Percentiles rank a stretch among this genome's conserved stretches.
Conservation (phyloP, 768 basidiomycete species). For the Nevesoporus exiguus region DNA sequence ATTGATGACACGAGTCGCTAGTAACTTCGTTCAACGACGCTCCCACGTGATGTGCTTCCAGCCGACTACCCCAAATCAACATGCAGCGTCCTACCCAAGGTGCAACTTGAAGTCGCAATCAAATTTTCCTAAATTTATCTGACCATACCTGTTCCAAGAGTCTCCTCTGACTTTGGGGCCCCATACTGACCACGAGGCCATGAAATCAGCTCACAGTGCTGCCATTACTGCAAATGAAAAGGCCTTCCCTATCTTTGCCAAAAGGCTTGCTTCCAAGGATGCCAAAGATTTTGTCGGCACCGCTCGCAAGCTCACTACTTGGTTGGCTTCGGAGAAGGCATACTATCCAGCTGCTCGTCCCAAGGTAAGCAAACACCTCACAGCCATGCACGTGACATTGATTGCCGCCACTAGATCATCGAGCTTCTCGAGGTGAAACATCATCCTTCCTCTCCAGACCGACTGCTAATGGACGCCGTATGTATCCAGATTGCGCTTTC, state of each 20-base stretch:
- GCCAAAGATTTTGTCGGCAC: slow-evolving; percentile 17
- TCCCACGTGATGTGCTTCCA: slow-evolving; percentile 7
- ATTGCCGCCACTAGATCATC: slow-evolving; percentile 41
- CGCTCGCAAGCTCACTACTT: slow-evolving; percentile 39
- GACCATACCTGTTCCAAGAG: slow-evolving; percentile 6
- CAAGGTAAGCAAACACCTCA: slow-evolving; percentile 36
- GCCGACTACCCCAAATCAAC: background rate
- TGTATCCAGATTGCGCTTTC: slow-evolving; percentile 21
- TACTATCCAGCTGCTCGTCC: slow-evolving; percentile 50
- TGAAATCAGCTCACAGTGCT: slow-evolving; percentile 13
- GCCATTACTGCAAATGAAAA: slow-evolving; percentile 33
- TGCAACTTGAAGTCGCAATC: slow-evolving; percentile 3
- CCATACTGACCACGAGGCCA: slow-evolving; percentile 3
- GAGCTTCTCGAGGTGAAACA: slow-evolving; percentile 45
- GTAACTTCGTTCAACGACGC: background rate
- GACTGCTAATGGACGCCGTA: background rate
- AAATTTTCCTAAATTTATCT: background rate
- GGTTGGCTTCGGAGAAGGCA: slow-evolving; percentile 46
- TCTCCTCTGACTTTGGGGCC: background rate
- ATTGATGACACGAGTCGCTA: too few relatives aligned
- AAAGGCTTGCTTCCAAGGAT: slow-evolving; percentile 32
- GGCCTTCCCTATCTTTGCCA: slow-evolving; percentile 35
- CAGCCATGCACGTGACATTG: slow-evolving; percentile 1
- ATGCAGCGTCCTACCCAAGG: slow-evolving; percentile 13
- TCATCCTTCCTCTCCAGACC: background rate